A percentile compares a stretch with the other conserved stretches of the same genome.
These are phyloP conservation scores for Crithidia expoeki DNA, from an alignment of 208 protist genomes.

Conservation along the genomic window DNA sequence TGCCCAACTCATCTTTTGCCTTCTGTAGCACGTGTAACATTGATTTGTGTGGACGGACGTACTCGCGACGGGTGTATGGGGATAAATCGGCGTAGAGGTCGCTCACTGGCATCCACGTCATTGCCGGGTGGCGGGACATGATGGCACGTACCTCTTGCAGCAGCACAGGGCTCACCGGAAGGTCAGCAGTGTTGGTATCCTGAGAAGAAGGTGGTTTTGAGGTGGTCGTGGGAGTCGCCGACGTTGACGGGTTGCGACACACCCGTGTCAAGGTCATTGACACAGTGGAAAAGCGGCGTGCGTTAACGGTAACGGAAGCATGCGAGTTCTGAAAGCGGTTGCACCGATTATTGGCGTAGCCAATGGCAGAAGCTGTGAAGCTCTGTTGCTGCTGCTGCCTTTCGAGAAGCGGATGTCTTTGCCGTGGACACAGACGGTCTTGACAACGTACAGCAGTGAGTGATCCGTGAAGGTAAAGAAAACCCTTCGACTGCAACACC, in stretches of 20 bases:
- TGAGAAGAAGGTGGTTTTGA: neutral
- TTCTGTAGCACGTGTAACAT: slow-evolving; percentile 64
- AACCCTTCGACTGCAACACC: neutral
- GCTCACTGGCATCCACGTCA: slow-evolving; percentile 62
- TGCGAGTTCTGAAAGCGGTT: neutral
- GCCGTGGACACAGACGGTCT: too few species aligned
- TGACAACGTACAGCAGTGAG: too few species aligned
- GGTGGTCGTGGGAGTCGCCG: neutral
- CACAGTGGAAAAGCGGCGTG: neutral
- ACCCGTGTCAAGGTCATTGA: neutral
- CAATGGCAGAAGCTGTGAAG: neutral
- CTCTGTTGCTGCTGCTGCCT: neutral
- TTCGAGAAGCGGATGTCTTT: neutral
- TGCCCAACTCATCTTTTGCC: slow-evolving; percentile 30
- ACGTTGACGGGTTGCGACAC: neutral
- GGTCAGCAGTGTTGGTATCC: neutral
- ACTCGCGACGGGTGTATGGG: slow-evolving; percentile 40
- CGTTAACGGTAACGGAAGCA: neutral
- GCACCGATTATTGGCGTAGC: neutral
- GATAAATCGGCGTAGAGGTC: slow-evolving; percentile 75
- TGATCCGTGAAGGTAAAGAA: neutral
- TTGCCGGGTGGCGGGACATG: slow-evolving; percentile 9
- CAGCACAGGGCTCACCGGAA: slow-evolving; percentile 20
- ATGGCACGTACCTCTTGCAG: slow-evolving; percentile 25
- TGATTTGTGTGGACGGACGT: slow-evolving; percentile 83